Evolutionary conservation across 768 basidiomycete species (phyloP), one percentile per base, ranked within the genome.

Genomic region (Termitomyces sp.): DNA sequence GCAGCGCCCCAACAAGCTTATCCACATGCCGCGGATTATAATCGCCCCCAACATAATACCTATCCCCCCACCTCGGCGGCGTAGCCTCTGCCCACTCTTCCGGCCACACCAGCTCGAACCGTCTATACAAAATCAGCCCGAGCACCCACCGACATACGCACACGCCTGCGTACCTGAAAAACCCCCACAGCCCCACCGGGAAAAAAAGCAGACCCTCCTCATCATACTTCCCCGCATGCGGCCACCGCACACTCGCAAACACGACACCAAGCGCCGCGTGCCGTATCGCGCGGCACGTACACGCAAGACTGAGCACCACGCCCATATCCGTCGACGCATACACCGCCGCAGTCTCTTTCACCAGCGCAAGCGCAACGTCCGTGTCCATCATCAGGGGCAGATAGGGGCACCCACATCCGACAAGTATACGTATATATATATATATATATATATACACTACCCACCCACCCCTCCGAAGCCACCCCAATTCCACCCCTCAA

Each of bases 41-140:
- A 55, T 73, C 71, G 5, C 76, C 76, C 1, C 72, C 70, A 12
- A 68, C 57, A 40, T 73, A 73, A 60, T 71, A 73, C 48, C 70
- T 72, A 56, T 74, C 72, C 45, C 77, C 78, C 74, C 74, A 77
- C n/a, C 72, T 71, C 1, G 77, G 76, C 7, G 76, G 78, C 5
- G 69, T 67, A 11, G 75, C 65, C 52, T 80, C 79, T 3, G 76
- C 74, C 79, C 79, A 79, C 52, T 78, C 73, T 62, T 79, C 79
- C 11, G 79, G 79, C 79, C 79, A 80, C 46, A 74, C 68, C 3
- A 80, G 65, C 55, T 71, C 67, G 40, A 80, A 74, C 29, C 66
- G 69, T 62, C 79, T 79, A 59, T 4, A 43, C 54, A 49, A 40
- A 40, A 36, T 25, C 25, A 25, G 25, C n/a, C 20, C 20, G 20